These are phyloP conservation scores for Psidium guajava DNA, from an alignment of 345 rosid species.

Conservation along the genomic window DNA sequence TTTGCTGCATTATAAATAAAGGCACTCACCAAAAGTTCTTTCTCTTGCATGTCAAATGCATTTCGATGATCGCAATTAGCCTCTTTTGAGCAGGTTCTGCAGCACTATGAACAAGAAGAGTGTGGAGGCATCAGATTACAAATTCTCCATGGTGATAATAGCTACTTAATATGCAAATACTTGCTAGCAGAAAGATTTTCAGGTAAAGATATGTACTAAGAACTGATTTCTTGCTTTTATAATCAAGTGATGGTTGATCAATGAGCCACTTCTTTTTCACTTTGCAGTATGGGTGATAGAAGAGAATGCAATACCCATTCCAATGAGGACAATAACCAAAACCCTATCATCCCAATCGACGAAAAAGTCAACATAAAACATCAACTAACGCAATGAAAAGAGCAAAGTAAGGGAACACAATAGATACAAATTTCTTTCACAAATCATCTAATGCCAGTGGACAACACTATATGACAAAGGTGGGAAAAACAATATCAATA, in stretches of 20 bases:
- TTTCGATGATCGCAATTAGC: slow-evolving; percentile 32
- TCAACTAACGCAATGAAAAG: background rate
- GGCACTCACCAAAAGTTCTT: slow-evolving; percentile 56
- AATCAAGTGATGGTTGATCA: background rate
- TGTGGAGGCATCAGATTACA: background rate
- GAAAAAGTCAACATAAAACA: background rate
- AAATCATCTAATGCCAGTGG: background rate
- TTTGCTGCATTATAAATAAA: background rate
- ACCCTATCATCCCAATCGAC: background rate
- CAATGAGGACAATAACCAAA: background rate
- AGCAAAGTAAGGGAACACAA: background rate
- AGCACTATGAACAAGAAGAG: slow-evolving; percentile 26
- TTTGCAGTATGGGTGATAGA: background rate
- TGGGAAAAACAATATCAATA: background rate
- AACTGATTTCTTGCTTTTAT: background rate
- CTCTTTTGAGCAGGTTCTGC: slow-evolving; percentile 26
- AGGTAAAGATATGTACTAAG: background rate
- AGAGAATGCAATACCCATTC: background rate
- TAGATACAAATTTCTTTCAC: background rate
- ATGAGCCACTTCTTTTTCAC: background rate
- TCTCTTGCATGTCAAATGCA: slow-evolving; percentile 54
- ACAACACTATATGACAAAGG: background rate
- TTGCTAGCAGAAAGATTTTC: background rate
- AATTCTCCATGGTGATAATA: background rate
- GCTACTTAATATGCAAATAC: background rate